phyloP scores from a whole-genome alignment of 2,329 filamentous ascomycete genomes.

The Xylaria hypoxylon region DNA sequence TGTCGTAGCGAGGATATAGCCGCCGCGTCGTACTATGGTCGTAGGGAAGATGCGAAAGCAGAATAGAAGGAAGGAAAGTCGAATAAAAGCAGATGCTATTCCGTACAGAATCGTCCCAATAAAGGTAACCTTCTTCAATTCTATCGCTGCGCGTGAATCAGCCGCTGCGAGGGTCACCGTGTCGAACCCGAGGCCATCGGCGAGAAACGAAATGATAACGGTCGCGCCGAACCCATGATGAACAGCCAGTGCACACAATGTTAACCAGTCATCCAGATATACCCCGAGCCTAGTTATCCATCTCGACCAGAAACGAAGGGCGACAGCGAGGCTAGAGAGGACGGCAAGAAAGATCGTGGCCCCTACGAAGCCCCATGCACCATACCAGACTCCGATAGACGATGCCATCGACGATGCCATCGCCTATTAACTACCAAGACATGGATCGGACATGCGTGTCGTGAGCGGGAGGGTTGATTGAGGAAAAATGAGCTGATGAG shows the following conservation, averaged over 20 bases:
- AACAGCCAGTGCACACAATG: conserved; percentile 33
- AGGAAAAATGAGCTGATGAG: background rate
- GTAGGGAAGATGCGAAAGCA: conserved; percentile 38
- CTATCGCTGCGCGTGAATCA: conserved; percentile 12
- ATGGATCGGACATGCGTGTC: conserved; percentile 29
- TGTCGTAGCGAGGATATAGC: conserved; percentile 19
- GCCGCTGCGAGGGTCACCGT: background rate
- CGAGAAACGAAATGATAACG: conserved; percentile 31
- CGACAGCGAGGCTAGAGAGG: conserved; percentile 32
- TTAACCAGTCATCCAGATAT: conserved; percentile 38
- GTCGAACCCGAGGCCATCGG: conserved; percentile 31
- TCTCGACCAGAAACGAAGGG: conserved; percentile 39
- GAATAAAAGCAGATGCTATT: conserved; percentile 28
- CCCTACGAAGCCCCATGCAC: conserved; percentile 36
- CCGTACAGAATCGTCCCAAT: conserved; percentile 36
- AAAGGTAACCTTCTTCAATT: conserved; percentile 35
- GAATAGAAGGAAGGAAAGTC: conserved; percentile 38
- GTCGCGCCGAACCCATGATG: conserved; percentile 32
- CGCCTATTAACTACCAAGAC: conserved; percentile 22
- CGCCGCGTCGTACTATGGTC: conserved; percentile 25
- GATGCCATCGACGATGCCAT: conserved; percentile 42
- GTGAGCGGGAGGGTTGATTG: background rate
- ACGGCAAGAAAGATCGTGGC: conserved; percentile 31
- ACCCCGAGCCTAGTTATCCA: conserved; percentile 25
- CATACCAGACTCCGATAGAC: conserved; percentile 47